phyloP scores from a whole-genome alignment of 176 grass and related monocot genomes.

The Phragmites australis region DNA sequence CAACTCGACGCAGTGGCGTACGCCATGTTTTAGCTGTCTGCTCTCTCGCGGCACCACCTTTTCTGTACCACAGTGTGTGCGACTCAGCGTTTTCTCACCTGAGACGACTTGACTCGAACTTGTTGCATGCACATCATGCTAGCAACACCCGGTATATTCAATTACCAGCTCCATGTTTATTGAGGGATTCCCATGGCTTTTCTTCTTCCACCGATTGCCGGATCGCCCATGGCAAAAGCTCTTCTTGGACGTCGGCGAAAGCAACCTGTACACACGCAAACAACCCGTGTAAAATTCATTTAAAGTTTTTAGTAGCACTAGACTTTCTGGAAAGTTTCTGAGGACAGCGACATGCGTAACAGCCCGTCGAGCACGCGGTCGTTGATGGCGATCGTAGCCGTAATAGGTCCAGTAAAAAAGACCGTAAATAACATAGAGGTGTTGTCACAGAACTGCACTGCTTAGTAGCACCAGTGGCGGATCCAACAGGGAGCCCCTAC shows the following conservation, averaged over 20 bases:
- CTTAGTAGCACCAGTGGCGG: too few relatives aligned
- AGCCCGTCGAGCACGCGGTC: conserved; percentile 24
- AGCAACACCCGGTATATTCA: neutral
- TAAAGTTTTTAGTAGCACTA: neutral
- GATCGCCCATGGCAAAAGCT: conserved; percentile 25
- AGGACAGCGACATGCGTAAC: neutral
- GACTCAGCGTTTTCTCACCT: neutral
- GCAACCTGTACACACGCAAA: neutral
- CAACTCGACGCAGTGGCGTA: too few relatives aligned
- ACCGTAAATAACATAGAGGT: neutral
- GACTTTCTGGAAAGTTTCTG: conserved; percentile 12
- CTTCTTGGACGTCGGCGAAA: conserved; percentile 31
- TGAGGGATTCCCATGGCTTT: neutral
- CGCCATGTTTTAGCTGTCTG: too few relatives aligned
- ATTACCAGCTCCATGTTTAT: neutral
- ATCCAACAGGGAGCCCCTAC: too few relatives aligned
- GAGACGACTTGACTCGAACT: neutral
- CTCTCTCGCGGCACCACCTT: too few relatives aligned
- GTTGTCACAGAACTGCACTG: neutral
- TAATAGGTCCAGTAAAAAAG: neutral
- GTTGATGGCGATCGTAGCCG: conserved; percentile 3
- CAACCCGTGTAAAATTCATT: neutral
- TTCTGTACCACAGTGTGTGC: neutral
- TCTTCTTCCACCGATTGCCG: neutral
- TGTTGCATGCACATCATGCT: conserved; percentile 17